Evolutionary conservation across 371 early-diverging fungal genomes (phyloP).

Genomic region (Mucor ambiguus): DNA sequence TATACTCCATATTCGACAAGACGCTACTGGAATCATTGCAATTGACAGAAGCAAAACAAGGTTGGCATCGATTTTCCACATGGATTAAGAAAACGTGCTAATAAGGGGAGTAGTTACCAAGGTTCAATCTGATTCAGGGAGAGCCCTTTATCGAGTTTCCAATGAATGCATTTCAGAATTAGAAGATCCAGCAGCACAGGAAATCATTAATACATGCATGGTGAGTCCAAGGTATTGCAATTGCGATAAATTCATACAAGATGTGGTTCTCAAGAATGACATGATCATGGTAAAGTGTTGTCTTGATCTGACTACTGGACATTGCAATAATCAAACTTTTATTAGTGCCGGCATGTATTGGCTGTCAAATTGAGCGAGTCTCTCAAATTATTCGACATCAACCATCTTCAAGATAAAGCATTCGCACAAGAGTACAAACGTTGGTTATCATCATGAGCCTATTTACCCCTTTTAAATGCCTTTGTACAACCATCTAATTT

Average conservation of each 20-base stretch:
- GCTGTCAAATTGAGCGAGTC: slow-evolving; percentile 23
- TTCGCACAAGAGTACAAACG: slow-evolving; percentile 29
- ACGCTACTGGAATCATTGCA: slow-evolving; percentile 27
- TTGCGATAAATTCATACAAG: slow-evolving; percentile 13
- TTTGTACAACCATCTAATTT: slow-evolving; percentile 3
- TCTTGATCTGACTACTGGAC: not conserved
- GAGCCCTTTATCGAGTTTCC: slow-evolving; percentile 25
- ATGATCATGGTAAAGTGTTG: slow-evolving; percentile 16
- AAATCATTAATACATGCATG: slow-evolving; percentile 18
- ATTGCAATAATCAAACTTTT: not conserved
- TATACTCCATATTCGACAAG: slow-evolving; percentile 16
- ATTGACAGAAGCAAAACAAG: slow-evolving; percentile 27
- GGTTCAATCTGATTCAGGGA: slow-evolving; percentile 18
- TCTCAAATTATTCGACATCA: not conserved
- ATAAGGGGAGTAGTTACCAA: slow-evolving; percentile 9
- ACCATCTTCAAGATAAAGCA: slow-evolving; percentile 14
- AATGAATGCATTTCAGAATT: slow-evolving; percentile 9
- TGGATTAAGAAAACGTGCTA: not conserved
- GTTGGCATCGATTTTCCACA: not conserved
- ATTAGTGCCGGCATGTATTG: slow-evolving; percentile 29
- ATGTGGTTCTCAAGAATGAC: slow-evolving; percentile 4
- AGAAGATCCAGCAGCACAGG: not conserved
- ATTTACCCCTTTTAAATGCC: not conserved
- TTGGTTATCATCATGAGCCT: slow-evolving; percentile 13
- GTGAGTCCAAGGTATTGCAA: slow-evolving; percentile 25